Evolutionary conservation across 2,329 filamentous ascomycete species (phyloP).

Genomic region (Cladophialophora exuberans): DNA sequence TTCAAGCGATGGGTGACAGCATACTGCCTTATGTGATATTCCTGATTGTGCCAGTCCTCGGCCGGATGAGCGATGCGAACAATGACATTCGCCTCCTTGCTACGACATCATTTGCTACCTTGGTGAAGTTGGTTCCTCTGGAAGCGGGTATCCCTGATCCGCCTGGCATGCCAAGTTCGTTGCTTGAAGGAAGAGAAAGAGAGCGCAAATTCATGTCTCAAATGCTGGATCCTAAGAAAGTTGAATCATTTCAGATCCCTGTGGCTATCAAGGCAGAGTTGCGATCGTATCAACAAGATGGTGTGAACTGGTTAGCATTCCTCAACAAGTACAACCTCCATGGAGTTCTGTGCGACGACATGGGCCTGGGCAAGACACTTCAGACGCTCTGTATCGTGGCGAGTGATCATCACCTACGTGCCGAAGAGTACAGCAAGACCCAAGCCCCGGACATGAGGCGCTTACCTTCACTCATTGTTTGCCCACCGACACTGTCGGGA

Average conservation of each 20-base stretch:
- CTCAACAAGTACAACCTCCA: conserved; percentile 98
- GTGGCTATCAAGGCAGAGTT: conserved; percentile 97
- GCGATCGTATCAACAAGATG: conserved; percentile 96
- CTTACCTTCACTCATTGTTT: conserved; percentile 90
- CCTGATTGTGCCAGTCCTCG: conserved; percentile 93
- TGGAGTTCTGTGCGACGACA: conserved; percentile 97
- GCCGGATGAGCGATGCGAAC: conserved; percentile 97
- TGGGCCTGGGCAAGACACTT: conserved; percentile 96
- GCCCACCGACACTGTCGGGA: conserved; percentile 91
- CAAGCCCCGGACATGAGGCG: conserved; percentile 75
- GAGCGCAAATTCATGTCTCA: conserved; percentile 97
- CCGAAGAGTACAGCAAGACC: conserved; percentile 85
- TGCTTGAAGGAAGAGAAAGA: conserved; percentile 86
- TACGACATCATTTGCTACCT: conserved; percentile 93
- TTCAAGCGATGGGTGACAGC: conserved; percentile 95
- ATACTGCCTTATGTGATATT: conserved; percentile 99
- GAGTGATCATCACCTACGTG: conserved; percentile 92
- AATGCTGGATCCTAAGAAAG: conserved; percentile 94
- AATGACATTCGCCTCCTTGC: conserved; percentile 92
- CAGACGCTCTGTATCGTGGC: conserved; percentile 98
- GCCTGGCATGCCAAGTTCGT: conserved; percentile 83
- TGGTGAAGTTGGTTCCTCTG: conserved; percentile 94
- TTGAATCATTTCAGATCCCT: conserved; percentile 89
- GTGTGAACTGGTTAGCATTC: conserved; percentile 98
- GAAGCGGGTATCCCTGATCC: conserved; percentile 98